Base-by-base conservation (phyloP, 1,139 yeast genomes). In the Suhomyces chickasaworum region DNA sequence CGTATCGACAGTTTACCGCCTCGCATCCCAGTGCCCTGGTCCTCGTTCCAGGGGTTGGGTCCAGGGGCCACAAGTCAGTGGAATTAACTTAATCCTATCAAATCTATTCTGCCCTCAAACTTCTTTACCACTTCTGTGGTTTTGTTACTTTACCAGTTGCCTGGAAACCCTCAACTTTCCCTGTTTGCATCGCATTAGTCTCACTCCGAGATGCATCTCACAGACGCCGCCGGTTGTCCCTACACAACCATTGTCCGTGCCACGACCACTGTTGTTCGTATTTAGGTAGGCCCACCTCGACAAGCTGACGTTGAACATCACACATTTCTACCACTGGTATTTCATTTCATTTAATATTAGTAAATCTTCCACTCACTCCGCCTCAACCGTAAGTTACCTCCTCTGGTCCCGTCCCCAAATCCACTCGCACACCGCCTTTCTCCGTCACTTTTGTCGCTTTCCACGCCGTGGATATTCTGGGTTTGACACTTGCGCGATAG, bases 401-500 rank as follows among this genome's bases (percentile, higher is more conserved):
- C 32, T 29, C 20, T 20, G n/a, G 18, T n/a, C 29, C 32, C 31
- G 21, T 33, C 18, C 16, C 13, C 20, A 20, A 33, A 4, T 34
- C 37, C 43, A 18, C 27, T 12, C 21, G 29, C 36, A n/a, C 27
- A 16, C n/a, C 37, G 31, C 39, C 31, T 15, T n/a, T 25, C 31
- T 13, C 39, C 31, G 31, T 36, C 39, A 23, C 39, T 36, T 36
- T 36, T 25, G 30, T 9, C 39, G 31, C 22, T 37, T 37, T 29
- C 39, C 39, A 25, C 29, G 35, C 30, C 41, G 41, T 31, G 36
- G 30, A 16, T 27, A 34, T 30, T 33, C 41, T 32, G 34, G 39
- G 39, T 38, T 43, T 42, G 48, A 41, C 41, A 43, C 41, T 42
- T 46, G 48, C 46, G 48, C 48, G 48, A 42, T 25, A 39, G 40